phyloP scores from a whole-genome alignment of 1,284 basidiomycete genomes.

The Malassezia caprae region DNA sequence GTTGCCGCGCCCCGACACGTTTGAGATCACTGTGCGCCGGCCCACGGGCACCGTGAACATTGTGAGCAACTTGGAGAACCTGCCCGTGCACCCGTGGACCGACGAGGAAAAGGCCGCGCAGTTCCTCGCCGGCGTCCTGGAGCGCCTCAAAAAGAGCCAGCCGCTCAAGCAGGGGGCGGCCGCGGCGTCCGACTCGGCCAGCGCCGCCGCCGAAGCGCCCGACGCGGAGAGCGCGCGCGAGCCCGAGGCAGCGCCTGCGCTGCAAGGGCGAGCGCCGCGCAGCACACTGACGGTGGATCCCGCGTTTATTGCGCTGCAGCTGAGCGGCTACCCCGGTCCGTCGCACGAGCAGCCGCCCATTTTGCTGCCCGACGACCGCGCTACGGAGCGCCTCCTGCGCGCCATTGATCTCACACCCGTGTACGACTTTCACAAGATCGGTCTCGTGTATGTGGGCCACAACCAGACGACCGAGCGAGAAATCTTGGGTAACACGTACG shows the following conservation, averaged over 20 bases:
- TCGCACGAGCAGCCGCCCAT: constrained; percentile 46
- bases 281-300: constrained; percentile 58
- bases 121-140: background rate
- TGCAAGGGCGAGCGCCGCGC: background rate
- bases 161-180: background rate
- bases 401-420: constrained; percentile 78
- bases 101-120: constrained; percentile 10
- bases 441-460: constrained; percentile 87
- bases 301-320: constrained; percentile 72
- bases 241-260: background rate
- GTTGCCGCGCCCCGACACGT: constrained; percentile 70
- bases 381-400: constrained; percentile 59
- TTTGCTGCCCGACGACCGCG: constrained; percentile 52
- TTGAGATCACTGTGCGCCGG: constrained; percentile 73
- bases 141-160: background rate
- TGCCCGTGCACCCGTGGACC: constrained; percentile 39
- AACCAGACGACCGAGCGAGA: constrained; percentile 75
- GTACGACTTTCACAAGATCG: constrained; percentile 94
- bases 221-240: background rate
- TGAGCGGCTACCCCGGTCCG: constrained; percentile 55
- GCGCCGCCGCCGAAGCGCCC: background rate
- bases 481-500: constrained; percentile 80
- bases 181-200: background rate
- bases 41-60: constrained; percentile 78
- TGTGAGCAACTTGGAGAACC: constrained; percentile 81